Percentiles rank a stretch among this genome's conserved stretches.
Conservation (phyloP, 495 filamentous ascomycete genomes). For the Daldinia decipiens region DNA sequence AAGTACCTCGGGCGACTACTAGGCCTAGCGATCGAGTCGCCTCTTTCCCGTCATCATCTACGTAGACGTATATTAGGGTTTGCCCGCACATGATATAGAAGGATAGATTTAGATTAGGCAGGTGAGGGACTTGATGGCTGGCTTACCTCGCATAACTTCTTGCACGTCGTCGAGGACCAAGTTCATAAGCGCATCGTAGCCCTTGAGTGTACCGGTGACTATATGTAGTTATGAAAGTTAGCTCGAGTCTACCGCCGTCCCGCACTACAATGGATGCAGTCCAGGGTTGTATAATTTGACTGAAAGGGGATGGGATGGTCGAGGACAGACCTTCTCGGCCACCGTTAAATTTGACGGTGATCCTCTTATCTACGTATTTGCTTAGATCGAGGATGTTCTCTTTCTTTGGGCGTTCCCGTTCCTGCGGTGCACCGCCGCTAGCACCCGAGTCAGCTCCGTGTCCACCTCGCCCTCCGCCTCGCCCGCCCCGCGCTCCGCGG, state of each 20-base stretch:
- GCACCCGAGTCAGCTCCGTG: conserved; percentile 46
- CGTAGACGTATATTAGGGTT: conserved; percentile 26
- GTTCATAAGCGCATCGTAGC: conserved; percentile 97
- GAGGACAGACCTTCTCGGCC: conserved; percentile 81
- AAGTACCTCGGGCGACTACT: conserved; percentile 89
- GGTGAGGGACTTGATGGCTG: background rate
- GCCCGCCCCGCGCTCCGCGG: conserved; percentile 60
- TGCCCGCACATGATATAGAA: background rate
- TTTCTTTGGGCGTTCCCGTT: conserved; percentile 87
- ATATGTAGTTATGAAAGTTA: conserved; percentile 15
- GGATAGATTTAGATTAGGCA: background rate
- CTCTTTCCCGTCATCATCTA: conserved; percentile 93
- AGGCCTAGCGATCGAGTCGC: conserved; percentile 85
- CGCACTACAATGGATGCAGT: background rate
- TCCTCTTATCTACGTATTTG: conserved; percentile 96
- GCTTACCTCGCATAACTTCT: conserved; percentile 83
- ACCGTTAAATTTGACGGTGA: conserved; percentile 95
- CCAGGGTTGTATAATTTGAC: background rate
- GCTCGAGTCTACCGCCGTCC: background rate
- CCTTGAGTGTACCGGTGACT: conserved; percentile 92
- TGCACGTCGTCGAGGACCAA: conserved; percentile 94
- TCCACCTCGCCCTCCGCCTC: conserved; percentile 54
- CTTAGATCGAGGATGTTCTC: conserved; percentile 95
- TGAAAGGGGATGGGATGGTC: background rate
- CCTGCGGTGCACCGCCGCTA: conserved; percentile 52